A percentile compares a stretch with the other conserved stretches of the same genome.
phyloP scores from a whole-genome alignment of 2,329 filamentous ascomycete genomes.

The Penicillium sp. region DNA sequence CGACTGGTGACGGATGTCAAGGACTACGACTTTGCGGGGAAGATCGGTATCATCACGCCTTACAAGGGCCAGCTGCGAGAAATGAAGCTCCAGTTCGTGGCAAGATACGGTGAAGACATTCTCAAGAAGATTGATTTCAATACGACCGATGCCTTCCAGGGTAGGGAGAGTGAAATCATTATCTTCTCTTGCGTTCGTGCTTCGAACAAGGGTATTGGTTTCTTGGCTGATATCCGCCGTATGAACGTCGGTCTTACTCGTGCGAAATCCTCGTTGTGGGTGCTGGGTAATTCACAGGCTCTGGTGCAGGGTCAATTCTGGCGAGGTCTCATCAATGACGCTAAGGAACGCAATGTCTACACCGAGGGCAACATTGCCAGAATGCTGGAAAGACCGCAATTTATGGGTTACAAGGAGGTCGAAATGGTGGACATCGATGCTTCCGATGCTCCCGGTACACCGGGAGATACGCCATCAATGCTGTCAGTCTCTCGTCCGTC shows the following conservation, averaged over 20 bases:
- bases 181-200: slow-evolving; percentile 98
- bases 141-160: slow-evolving; percentile 96
- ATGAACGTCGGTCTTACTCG: slow-evolving; percentile 99
- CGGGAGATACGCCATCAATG: slow-evolving; percentile 20
- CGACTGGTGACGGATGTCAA: slow-evolving; percentile 72
- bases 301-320: slow-evolving; percentile 87
- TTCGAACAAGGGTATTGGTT: slow-evolving; percentile 89
- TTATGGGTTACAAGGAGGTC: slow-evolving; percentile 44
- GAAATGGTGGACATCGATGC: slow-evolving; percentile 43
- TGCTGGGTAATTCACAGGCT: slow-evolving; percentile 86
- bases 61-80: slow-evolving; percentile 91
- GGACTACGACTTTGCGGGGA: slow-evolving; percentile 68
- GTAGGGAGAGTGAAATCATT: slow-evolving; percentile 94
- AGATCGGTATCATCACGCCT: slow-evolving; percentile 95
- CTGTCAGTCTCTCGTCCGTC: slow-evolving; percentile 32
- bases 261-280: slow-evolving; percentile 95
- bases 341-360: slow-evolving; percentile 70
- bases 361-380: slow-evolving; percentile 64
- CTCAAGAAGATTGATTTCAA: slow-evolving; percentile 89
- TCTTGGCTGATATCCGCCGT: slow-evolving; percentile 95
- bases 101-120: slow-evolving; percentile 71
- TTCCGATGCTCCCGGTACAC: slow-evolving; percentile 4
- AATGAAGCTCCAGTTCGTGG: slow-evolving; percentile 71
- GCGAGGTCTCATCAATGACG: slow-evolving; percentile 80
- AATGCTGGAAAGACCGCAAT: slow-evolving; percentile 56